These are phyloP conservation scores for Tetradesmus obliquus DNA, from an alignment of 139 green algal species.

Conservation along the genomic window DNA sequence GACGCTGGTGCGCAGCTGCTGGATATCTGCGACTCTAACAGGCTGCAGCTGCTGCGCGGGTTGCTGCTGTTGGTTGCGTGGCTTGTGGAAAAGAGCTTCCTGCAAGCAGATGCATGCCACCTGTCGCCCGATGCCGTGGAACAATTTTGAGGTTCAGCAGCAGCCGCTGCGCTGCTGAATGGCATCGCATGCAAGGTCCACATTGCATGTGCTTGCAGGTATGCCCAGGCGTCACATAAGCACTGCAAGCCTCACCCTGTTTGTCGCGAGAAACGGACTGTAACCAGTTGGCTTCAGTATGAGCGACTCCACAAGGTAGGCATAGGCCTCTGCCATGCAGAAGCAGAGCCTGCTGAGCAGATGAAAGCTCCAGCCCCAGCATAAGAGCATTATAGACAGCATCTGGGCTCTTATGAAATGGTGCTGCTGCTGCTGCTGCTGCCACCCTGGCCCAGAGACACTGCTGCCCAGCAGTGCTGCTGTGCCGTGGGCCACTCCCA, in stretches of 20 bases:
- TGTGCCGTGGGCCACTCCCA: background rate
- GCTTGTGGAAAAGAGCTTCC: background rate
- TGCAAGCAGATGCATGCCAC: background rate
- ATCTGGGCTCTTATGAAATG: background rate
- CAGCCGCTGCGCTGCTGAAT: background rate
- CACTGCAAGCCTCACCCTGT: background rate
- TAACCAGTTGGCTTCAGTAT: background rate
- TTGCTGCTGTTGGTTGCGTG: background rate
- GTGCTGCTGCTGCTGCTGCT: background rate
- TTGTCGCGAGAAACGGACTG: background rate
- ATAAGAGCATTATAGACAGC: background rate
- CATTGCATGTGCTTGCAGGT: background rate
- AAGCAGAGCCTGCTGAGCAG: slow-evolving; percentile 23
- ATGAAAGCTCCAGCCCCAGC: slow-evolving; percentile 27
- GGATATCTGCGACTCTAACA: background rate
- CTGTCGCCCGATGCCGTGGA: too few relatives aligned
- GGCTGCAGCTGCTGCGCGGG: background rate
- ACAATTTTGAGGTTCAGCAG: background rate
- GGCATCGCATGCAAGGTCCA: background rate
- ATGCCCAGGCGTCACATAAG: background rate
- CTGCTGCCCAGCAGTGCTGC: background rate
- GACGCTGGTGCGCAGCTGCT: background rate
- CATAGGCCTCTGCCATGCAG: background rate
- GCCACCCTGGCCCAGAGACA: background rate
- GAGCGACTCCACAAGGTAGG: background rate